Base-by-base conservation (phyloP, 2,329 filamentous ascomycete species). In the Penicillium oxalicum region DNA sequence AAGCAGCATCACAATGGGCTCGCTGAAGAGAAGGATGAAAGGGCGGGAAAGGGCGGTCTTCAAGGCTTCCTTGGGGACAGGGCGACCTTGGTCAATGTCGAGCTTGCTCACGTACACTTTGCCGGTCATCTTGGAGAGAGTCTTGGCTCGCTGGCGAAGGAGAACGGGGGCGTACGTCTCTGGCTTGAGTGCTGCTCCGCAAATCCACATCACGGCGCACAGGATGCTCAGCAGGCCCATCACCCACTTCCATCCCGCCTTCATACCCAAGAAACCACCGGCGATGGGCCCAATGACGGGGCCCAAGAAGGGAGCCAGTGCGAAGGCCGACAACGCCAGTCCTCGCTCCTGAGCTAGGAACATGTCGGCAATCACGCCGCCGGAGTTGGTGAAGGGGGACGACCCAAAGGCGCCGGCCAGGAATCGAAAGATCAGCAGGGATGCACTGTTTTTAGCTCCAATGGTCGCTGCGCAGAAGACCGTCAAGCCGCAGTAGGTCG, bases 211-310 rank as follows among this genome's bases (percentile, higher is more conserved):
- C 9, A 75, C 67, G 8, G 80, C 81, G 2, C 80, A 82, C 62
- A 87, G 83, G 51, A 82, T 80, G 44, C 78, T 75, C 61, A 82
- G 75, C 42, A 86, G 66, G 1, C 81, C 82, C 63, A 80, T 74
- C 24, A 87, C 78, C 85, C 84, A 87, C 58, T 82, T 73, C 86
- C 85, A 87, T 12, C 83, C 83, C 11, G 75, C 77, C 2, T 76
- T 73, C 63, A 82, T 75, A 8, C 81, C 80, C 1, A 87, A 69
- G 63, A 87, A 88, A 2, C 83, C 83, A 53, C 82, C 82, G 5
- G 79, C 77, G 40, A 87, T 81, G 1, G 86, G 86, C 0, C 84
- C 82, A 61, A 71, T 79, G 47, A 69, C 78, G 0, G 84, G 82
- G 1, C 84, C 84, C 48, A 87, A 71, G 63, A 86, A 86, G 0